Evolutionary conservation across 2,329 filamentous ascomycete genomes (phyloP), one percentile per base, ranked within the genome.

Genomic region (Aspergillus sp.): DNA sequence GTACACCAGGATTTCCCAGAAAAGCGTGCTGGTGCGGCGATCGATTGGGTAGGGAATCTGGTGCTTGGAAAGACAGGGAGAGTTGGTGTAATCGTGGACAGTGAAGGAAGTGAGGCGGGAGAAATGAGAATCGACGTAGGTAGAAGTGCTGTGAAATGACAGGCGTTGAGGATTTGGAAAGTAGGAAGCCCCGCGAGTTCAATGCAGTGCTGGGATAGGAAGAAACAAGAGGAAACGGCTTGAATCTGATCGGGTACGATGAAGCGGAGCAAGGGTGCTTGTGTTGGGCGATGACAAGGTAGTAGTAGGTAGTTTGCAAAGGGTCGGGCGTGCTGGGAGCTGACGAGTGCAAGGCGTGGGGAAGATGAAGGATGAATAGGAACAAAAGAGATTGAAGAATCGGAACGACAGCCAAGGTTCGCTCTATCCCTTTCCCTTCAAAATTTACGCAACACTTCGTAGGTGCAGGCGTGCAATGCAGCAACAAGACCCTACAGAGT

Each of bases 1-100:
- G 83, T 92, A 92, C 89, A 93, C 90, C 90, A 86, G 83, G 81
- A 84, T 84, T 85, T 89, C 88, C 83, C 80, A 91, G 92, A 88
- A 92, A 93, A 93, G 92, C 89, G 87, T 90, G 90, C 88, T 91
- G 89, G 89, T 93, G 89, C 81, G 75, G 74, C 72, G 74, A 69
- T 72, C 72, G 70, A 67, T 56, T 64, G 65, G 65, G 68, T 68
- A 72, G 69, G 68, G 68, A 71, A 66, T 68, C 67, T 76, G 74
- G 70, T 75, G 72, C 66, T 73, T 68, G 63, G 58, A 64, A 61
- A 59, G 64, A 64, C 62, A 66, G 62, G 62, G 66, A 63, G 63
- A 58, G 58, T 55, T 68, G 67, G 64, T 62, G 66, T 39, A 30
- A 57, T 67, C 61, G 65, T 73, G 68, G 72, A 68, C 57, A 66